Base-by-base conservation (phyloP, 805 yeast genomes). In the Ogataea siamensis region DNA sequence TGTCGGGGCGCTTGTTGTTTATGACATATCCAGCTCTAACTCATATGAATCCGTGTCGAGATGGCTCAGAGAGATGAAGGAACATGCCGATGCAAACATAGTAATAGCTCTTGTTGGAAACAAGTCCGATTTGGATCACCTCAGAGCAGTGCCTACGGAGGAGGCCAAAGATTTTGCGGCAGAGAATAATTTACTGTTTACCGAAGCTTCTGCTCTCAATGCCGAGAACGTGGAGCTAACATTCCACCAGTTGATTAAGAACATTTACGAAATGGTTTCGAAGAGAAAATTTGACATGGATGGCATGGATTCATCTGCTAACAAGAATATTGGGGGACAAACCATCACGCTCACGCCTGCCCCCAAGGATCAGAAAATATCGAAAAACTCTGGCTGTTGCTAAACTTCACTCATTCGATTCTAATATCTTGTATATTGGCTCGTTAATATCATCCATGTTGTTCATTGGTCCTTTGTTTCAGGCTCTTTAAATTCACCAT, bases 121-220 rank as follows among this genome's bases (percentile, higher is more conserved):
- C 67, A 89, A 89, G 64, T 77, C 86, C 21, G 97, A 89, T 70
- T 72, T 88, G 61, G 86, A 82, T 51, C 97, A 91, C 64, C 71
- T 88, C 58, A 79, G 99, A 57, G 96, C 96, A 0, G 96, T 93
- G 14, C 96, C 98, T 43, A 89, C 97, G 21, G 98, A 93, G 42
- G 99, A 93, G 66, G 99, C 98, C 43, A 84, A 82, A 65, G 85
- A 83, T 57, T 89, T 89, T 67, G 96, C 96, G 26, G 78, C 85
- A 43, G 97, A 93, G 65, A 89, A 93, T 68, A 86, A 78, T 62
- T 73, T 93, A 54, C 70, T 93, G 55, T 93, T 93, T 62, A 91
- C 96, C 31, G 99, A 93, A 70, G 94, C 98, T 11, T 83, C 94
- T 45, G 99, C 98, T 18, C 74, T 93, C 46, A 87, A 87, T 52